Base-by-base conservation (phyloP, 257 asterid species). In the Knoxia roxburghii region DNA sequence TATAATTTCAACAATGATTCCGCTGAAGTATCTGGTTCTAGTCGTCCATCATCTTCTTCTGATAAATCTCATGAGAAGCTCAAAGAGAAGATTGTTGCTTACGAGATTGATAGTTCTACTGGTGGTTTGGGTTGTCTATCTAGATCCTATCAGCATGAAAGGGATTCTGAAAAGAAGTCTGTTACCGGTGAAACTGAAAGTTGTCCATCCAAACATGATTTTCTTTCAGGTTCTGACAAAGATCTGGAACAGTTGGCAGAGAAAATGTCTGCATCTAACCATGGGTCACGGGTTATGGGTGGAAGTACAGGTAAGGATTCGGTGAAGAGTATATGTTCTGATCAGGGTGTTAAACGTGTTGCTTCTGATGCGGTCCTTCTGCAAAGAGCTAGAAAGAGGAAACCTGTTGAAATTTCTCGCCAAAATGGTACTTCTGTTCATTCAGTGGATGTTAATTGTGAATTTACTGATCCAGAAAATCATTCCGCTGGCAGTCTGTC, bases 361-460 rank as follows among this genome's bases (percentile, higher is more conserved):
- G 71, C 26, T 14, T 73, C 78, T 30, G 72, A 59, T 67, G 74
- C 61, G 70, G 53, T 73, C 61, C 70, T 57, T 67, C n/a, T 48
- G 27, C 61, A 65, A 67, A 68, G 70, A 65, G 33, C 68, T 74
- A 79, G 69, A 74, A 76, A 80, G 79, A 79, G 65, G 75, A 81
- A 70, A 76, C 76, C 49, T 72, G 76, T 68, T 63, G 37, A 29
- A 48, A 65, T 30, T 43, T 64, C 72, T 68, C 65, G 39, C 40
- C 41, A 26, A 66, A 50, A 11, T 50, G 69, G 65, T 40, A 52
- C 65, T 60, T 45, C 68, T 52, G 54, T 33, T 68, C 74, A 41
- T 71, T 37, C 76, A 71, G 50, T 73, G 62, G 70, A 68, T 50
- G 72, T 39, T 65, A 37, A 68, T 43, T 51, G 23, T 54, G 68